phyloP scores from a whole-genome alignment of 306 rosid genomes.

The Cicer arietinum region DNA sequence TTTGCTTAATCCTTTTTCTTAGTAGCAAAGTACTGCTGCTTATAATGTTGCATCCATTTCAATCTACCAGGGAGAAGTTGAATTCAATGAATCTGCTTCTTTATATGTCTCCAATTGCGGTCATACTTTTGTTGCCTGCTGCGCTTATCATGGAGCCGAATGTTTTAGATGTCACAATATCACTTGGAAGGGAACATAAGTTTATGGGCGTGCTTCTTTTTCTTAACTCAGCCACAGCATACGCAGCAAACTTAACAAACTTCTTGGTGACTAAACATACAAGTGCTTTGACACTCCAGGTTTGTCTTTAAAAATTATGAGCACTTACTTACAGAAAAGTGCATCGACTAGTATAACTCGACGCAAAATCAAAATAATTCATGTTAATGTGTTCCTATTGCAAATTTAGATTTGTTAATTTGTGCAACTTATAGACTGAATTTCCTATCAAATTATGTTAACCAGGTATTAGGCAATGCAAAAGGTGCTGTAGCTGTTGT shows the following conservation, averaged over 20 bases:
- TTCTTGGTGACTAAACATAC: conserved; percentile 99
- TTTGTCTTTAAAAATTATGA: conserved; percentile 39
- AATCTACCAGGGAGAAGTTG: conserved; percentile 81
- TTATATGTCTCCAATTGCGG: conserved; percentile 92
- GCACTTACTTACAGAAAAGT: neutral
- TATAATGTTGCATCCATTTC: conserved; percentile 38
- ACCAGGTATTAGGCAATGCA: conserved; percentile 94
- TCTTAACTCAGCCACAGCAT: conserved; percentile 82
- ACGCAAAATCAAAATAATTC: neutral
- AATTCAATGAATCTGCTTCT: conserved; percentile 96
- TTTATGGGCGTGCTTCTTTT: conserved; percentile 90
- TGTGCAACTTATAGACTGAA: neutral
- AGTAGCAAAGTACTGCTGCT: neutral
- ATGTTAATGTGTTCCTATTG: conserved; percentile 16
- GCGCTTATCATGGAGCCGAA: conserved; percentile 93
- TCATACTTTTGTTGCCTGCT: conserved; percentile 78
- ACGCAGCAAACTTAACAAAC: conserved; percentile 88
- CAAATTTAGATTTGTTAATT: conserved; percentile 20
- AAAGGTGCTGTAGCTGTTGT: conserved; percentile 98
- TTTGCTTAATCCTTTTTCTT: neutral
- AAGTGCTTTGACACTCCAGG: conserved; percentile 96
- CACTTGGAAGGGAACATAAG: conserved; percentile 77
- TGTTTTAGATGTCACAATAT: conserved; percentile 62
- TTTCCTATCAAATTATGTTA: conserved; percentile 23
- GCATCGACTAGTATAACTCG: neutral